These are phyloP conservation scores for Isatis tinctoria DNA, from an alignment of 345 rosid species.

Conservation along the genomic window DNA sequence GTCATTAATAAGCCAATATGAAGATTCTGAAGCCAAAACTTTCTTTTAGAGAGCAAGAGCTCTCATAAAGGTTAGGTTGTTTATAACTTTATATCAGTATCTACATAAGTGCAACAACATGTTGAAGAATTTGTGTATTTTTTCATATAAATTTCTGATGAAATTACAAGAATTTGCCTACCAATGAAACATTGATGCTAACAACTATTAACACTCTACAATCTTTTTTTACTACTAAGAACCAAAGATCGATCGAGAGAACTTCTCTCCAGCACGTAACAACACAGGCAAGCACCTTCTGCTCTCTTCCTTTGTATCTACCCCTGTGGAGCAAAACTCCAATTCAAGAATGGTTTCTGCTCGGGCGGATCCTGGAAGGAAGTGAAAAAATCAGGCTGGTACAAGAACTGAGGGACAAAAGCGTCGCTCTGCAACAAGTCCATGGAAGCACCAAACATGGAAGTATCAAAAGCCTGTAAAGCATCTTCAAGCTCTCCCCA, in stretches of 20 bases:
- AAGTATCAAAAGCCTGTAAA: constrained; percentile 31
- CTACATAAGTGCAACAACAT: constrained; percentile 16
- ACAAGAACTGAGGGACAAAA: constrained; percentile 47
- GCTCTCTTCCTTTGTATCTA: neutral
- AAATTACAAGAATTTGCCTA: constrained; percentile 29
- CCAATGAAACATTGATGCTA: constrained; percentile 20
- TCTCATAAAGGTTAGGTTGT: neutral
- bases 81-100: neutral
- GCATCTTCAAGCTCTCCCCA: constrained; percentile 37
- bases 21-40: neutral
- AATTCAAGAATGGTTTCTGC: constrained; percentile 33
- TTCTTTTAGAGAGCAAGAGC: neutral
- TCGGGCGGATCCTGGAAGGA: constrained; percentile 23
- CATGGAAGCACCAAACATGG: constrained; percentile 34
- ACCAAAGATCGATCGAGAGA: neutral
- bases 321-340: constrained; percentile 28
- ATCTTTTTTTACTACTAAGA: constrained; percentile 14
- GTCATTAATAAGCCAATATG: neutral
- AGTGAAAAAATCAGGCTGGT: constrained; percentile 35
- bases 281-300: neutral
- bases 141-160: neutral
- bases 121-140: constrained; percentile 2
- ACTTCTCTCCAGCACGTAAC: constrained; percentile 1
- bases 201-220: constrained; percentile 27
- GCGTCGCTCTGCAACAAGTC: constrained; percentile 46